phyloP scores from a whole-genome alignment of 2,329 filamentous ascomycete species.

The Pseudocercospora eumusae region DNA sequence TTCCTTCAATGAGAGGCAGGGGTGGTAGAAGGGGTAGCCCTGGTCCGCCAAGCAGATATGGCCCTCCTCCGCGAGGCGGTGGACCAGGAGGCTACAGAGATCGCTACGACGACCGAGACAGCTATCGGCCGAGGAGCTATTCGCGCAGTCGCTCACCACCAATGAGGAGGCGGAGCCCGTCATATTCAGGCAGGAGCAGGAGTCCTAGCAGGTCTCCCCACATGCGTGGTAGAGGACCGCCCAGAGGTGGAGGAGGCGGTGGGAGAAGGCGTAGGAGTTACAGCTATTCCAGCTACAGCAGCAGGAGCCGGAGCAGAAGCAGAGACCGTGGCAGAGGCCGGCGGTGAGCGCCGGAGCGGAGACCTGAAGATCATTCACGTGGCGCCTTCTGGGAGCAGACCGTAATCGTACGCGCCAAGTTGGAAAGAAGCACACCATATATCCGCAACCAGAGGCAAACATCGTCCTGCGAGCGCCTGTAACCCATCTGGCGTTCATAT shows the following conservation, averaged over 20 bases:
- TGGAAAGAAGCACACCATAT: background rate
- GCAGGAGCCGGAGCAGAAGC: conserved; percentile 31
- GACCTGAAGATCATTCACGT: background rate
- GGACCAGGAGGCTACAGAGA: conserved; percentile 36
- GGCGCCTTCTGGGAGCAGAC: background rate
- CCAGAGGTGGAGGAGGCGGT: conserved; percentile 20
- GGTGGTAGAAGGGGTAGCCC: conserved; percentile 33
- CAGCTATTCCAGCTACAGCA: conserved; percentile 27
- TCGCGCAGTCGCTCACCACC: conserved; percentile 25
- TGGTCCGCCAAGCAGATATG: conserved; percentile 27
- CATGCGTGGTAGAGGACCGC: conserved; percentile 25
- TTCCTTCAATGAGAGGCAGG: conserved; percentile 28
- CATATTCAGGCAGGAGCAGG: conserved; percentile 42
- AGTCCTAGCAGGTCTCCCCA: conserved; percentile 31
- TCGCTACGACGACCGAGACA: conserved; percentile 34
- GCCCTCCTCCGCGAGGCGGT: conserved; percentile 26
- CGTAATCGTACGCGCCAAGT: background rate
- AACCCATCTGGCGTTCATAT: background rate
- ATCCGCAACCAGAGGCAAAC: background rate
- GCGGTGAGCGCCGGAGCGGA: conserved; percentile 23
- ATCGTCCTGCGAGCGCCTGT: background rate
- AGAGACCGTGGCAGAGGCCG: conserved; percentile 32
- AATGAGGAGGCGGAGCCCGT: conserved; percentile 37
- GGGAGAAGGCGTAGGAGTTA: conserved; percentile 24
- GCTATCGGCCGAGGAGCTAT: conserved; percentile 34